A percentile compares a stretch with the other conserved stretches of the same genome.
Evolutionary conservation across 257 asterid species (phyloP).

Genomic region (Gynochthodes officinalis): DNA sequence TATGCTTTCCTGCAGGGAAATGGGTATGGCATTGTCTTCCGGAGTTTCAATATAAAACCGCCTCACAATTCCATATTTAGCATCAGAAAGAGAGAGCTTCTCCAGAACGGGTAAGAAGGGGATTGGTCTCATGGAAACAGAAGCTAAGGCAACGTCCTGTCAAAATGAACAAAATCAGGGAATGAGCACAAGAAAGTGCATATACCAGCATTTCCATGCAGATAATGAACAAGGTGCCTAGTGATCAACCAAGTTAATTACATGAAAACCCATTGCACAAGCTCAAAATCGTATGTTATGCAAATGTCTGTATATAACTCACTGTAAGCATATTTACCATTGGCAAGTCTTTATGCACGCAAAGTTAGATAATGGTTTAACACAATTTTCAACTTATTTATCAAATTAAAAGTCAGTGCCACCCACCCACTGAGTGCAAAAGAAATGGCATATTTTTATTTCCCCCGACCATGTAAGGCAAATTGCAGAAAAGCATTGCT

Average conservation of each 20-base stretch:
- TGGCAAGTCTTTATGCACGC: background rate
- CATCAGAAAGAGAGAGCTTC: constrained; percentile 74
- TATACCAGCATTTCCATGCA: background rate
- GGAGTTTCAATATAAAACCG: constrained; percentile 71
- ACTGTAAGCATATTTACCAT: background rate
- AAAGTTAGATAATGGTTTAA: background rate
- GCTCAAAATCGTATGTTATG: background rate
- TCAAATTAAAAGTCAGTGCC: background rate
- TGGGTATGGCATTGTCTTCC: constrained; percentile 88
- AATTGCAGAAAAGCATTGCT: background rate
- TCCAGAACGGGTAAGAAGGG: constrained; percentile 87
- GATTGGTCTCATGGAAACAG: constrained; percentile 90
- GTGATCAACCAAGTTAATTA: background rate
- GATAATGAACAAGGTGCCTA: background rate
- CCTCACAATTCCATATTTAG: constrained; percentile 74
- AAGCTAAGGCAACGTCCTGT: constrained; percentile 96
- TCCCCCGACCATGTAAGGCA: background rate
- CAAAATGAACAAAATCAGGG: constrained; percentile 11
- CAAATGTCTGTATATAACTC: background rate
- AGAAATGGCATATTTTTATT: background rate
- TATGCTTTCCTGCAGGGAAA: constrained; percentile 70
- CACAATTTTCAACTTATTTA: background rate
- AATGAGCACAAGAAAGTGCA: constrained; percentile 6
- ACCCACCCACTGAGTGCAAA: background rate
- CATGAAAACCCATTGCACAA: background rate